Evolutionary conservation across 257 asterid genomes (phyloP).

Genomic region (Handroanthus guayacan): DNA sequence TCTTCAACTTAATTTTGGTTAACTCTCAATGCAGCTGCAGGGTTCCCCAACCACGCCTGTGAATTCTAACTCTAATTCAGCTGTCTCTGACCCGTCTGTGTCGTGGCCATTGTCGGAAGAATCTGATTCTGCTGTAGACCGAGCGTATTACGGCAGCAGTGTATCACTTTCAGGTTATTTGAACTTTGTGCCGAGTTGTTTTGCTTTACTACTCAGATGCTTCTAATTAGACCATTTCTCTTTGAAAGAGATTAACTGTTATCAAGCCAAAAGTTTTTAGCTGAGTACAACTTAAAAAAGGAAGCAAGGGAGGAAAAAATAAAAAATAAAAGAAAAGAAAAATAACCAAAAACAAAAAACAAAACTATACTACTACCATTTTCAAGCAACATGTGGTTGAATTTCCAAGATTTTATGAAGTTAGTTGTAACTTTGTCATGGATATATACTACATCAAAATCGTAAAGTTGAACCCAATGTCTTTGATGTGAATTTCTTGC

Average conservation of each 20-base stretch:
- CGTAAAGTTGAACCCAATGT: constrained; percentile 29
- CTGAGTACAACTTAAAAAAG: constrained; percentile 9
- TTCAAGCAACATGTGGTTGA: constrained; percentile 16
- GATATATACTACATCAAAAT: not conserved
- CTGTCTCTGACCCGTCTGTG: constrained; percentile 44
- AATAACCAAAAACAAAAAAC: no score
- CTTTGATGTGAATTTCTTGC: constrained; percentile 20
- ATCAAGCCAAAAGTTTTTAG: constrained; percentile 12
- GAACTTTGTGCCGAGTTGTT: constrained; percentile 25
- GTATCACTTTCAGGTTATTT: constrained; percentile 50
- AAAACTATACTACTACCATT: not conserved
- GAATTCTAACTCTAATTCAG: constrained; percentile 50
- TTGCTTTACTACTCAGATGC: not conserved
- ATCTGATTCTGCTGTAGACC: constrained; percentile 51
- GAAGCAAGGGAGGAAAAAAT: no score
- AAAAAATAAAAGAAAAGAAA: no score
- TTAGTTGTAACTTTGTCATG: constrained; percentile 19
- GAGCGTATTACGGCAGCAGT: constrained; percentile 36
- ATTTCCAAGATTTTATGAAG: constrained; percentile 22
- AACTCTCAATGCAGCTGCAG: constrained; percentile 54
- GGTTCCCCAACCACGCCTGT: constrained; percentile 74
- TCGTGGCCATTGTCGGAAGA: constrained; percentile 57
- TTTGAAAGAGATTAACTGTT: constrained; percentile 8
- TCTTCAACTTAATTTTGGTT: constrained; percentile 36
- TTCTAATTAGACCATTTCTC: constrained; percentile 11